Conservation (phyloP, 805 yeast species). For the Phaffomyces thermotolerans region DNA sequence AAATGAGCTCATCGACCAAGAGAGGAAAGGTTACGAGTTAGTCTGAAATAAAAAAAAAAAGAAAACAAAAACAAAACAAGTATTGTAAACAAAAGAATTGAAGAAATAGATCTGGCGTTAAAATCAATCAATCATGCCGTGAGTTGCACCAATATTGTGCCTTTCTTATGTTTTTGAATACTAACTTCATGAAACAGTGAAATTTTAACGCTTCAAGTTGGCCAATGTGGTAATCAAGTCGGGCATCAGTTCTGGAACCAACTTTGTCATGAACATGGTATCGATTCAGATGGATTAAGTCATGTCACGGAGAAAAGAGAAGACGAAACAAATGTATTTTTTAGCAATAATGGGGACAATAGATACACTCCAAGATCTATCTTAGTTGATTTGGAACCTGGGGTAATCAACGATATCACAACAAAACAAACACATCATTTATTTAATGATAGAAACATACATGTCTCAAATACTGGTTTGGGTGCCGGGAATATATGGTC, state of each 20-base stretch:
- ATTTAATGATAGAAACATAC: conserved; percentile 79
- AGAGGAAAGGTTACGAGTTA: not conserved
- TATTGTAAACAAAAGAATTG: not conserved
- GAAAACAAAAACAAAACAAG: not conserved
- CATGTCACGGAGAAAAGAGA: conserved; percentile 28
- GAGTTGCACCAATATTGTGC: not conserved
- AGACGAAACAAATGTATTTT: conserved; percentile 81
- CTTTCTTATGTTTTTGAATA: not conserved
- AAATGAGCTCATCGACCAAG: not conserved
- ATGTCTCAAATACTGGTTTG: conserved; percentile 69
- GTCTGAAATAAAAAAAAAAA: not conserved
- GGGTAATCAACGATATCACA: conserved; percentile 65
- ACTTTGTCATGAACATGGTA: conserved; percentile 80
- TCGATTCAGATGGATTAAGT: conserved; percentile 34
- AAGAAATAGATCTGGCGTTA: not conserved
- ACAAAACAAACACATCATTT: conserved; percentile 43
- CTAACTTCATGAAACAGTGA: conserved; percentile 34
- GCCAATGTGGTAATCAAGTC: conserved; percentile 96
- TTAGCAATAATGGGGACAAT: conserved; percentile 64
- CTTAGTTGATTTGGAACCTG: conserved; percentile 83
- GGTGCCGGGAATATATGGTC: conserved; percentile 99
- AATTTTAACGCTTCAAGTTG: conserved; percentile 65
- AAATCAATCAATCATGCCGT: conserved; percentile 6
- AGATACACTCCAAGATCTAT: conserved; percentile 86
- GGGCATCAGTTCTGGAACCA: conserved; percentile 93